Evolutionary conservation across 2,329 filamentous ascomycete genomes (phyloP).

Genomic region (Stagonosporopsis rhizophila): DNA sequence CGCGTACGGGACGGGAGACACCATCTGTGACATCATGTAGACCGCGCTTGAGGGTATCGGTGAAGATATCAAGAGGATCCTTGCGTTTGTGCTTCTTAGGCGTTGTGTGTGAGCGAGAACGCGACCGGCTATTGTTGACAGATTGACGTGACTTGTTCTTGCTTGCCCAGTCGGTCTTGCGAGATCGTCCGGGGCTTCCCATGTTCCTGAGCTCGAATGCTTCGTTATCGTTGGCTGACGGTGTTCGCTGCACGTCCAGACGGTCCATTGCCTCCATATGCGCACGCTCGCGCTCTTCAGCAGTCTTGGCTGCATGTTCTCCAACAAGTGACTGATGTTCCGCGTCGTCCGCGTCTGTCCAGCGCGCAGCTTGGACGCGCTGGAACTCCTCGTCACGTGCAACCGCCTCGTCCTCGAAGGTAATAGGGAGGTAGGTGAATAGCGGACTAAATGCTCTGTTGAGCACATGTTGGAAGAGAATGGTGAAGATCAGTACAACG

Average conservation of each 20-base stretch:
- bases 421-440: slow-evolving; percentile 89
- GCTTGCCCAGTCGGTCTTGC: slow-evolving; percentile 38
- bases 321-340: slow-evolving; percentile 51
- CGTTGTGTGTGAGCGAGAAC: slow-evolving; percentile 26
- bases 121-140: slow-evolving; percentile 37
- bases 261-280: slow-evolving; percentile 37
- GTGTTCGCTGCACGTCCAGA: slow-evolving; percentile 20
- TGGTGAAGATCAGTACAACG: slow-evolving; percentile 72
- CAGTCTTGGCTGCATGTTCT: slow-evolving; percentile 38
- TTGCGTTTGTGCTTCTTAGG: slow-evolving; percentile 33
- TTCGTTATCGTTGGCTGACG: slow-evolving; percentile 10
- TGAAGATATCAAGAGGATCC: slow-evolving; percentile 39
- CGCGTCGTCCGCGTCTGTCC: slow-evolving; percentile 63
- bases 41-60: slow-evolving; percentile 35
- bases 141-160: slow-evolving; percentile 39
- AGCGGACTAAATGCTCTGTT: slow-evolving; percentile 86
- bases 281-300: slow-evolving; percentile 44
- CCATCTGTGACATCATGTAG: slow-evolving; percentile 44
- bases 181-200: slow-evolving; percentile 30
- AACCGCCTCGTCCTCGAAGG: slow-evolving; percentile 92
- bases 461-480: slow-evolving; percentile 78
- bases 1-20: slow-evolving; percentile 41
- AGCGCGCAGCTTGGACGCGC: slow-evolving; percentile 73
- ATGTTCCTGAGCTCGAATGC: slow-evolving; percentile 41
- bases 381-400: slow-evolving; percentile 90